These are phyloP conservation scores for Pyricularia sp. DNA, from an alignment of 2,329 filamentous ascomycete genomes.

Conservation along the genomic window DNA sequence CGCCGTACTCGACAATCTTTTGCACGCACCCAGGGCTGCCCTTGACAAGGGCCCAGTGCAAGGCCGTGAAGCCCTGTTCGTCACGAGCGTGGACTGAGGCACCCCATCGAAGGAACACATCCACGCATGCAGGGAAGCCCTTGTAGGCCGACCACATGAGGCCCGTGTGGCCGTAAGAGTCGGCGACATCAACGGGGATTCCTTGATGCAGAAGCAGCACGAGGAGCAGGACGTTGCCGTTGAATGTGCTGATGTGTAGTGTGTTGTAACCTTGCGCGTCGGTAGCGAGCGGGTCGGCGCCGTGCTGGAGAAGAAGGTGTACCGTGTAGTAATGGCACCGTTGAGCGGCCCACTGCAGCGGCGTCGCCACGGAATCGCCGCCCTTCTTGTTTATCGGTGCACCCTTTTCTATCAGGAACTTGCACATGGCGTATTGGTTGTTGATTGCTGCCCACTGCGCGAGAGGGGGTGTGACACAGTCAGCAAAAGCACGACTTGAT, in stretches of 20 bases:
- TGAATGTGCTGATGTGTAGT: constrained; percentile 91
- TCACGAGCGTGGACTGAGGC: constrained; percentile 86
- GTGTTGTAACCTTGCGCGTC: constrained; percentile 98
- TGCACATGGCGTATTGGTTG: constrained; percentile 95
- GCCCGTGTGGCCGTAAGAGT: constrained; percentile 83
- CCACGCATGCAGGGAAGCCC: constrained; percentile 84
- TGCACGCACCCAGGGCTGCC: constrained; percentile 82
- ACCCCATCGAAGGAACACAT: constrained; percentile 88
- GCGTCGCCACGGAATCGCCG: constrained; percentile 88
- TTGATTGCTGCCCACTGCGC: constrained; percentile 89
- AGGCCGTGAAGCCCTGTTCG: constrained; percentile 84
- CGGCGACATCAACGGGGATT: constrained; percentile 84
- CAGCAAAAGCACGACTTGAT: not conserved
- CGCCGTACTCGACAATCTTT: constrained; percentile 91
- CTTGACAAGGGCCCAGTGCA: constrained; percentile 96
- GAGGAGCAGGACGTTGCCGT: constrained; percentile 87
- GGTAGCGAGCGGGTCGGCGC: constrained; percentile 84
- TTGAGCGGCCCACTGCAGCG: constrained; percentile 94
- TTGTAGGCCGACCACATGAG: constrained; percentile 99
- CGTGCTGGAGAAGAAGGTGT: constrained; percentile 80
- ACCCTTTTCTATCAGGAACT: constrained; percentile 76
- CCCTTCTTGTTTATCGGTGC: constrained; percentile 93
- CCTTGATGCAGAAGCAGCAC: constrained; percentile 88
- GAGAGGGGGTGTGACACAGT: not conserved
- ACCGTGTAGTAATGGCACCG: constrained; percentile 95